Percentiles rank a stretch among this genome's conserved stretches.
phyloP scores from a whole-genome alignment of 148 eudicot species.

The Suaeda aralocaspica region DNA sequence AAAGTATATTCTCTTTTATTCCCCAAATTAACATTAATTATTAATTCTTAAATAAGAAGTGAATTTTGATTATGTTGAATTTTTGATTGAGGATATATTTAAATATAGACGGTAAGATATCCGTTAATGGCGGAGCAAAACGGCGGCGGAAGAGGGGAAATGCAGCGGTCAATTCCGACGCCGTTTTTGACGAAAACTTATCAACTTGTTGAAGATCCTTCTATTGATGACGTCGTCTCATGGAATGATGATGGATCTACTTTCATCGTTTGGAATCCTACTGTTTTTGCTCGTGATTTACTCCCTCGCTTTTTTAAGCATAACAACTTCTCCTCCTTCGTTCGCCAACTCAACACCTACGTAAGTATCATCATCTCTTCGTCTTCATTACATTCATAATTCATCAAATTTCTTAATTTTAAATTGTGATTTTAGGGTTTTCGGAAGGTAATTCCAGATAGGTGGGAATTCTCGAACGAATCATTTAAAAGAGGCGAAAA shows the following conservation, averaged over 20 bases:
- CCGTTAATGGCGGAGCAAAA: conserved; percentile 39
- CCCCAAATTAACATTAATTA: not conserved
- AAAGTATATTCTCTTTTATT: conserved; percentile 6
- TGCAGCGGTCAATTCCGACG: conserved; percentile 63
- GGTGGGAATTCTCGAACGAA: conserved; percentile 89
- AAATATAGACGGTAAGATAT: no score
- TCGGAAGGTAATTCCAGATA: conserved; percentile 81
- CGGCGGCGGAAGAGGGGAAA: conserved; percentile 21
- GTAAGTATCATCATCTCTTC: conserved; percentile 27
- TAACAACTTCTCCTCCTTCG: conserved; percentile 91
- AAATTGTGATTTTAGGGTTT: conserved; percentile 49
- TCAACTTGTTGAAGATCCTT: conserved; percentile 69
- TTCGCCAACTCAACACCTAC: conserved; percentile 85
- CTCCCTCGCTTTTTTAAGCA: conserved; percentile 89
- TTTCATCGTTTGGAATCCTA: conserved; percentile 83
- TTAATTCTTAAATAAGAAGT: no score
- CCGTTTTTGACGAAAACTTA: conserved; percentile 85
- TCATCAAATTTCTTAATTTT: not conserved
- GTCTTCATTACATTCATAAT: not conserved
- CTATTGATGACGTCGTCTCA: conserved; percentile 71
- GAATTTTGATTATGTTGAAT: no score
- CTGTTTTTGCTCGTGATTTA: conserved; percentile 90
- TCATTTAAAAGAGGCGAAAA: conserved; percentile 68
- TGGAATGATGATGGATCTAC: conserved; percentile 94
- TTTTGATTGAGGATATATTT: not conserved